Conservation (phyloP, 768 basidiomycete genomes). For the Epithele typhae region DNA sequence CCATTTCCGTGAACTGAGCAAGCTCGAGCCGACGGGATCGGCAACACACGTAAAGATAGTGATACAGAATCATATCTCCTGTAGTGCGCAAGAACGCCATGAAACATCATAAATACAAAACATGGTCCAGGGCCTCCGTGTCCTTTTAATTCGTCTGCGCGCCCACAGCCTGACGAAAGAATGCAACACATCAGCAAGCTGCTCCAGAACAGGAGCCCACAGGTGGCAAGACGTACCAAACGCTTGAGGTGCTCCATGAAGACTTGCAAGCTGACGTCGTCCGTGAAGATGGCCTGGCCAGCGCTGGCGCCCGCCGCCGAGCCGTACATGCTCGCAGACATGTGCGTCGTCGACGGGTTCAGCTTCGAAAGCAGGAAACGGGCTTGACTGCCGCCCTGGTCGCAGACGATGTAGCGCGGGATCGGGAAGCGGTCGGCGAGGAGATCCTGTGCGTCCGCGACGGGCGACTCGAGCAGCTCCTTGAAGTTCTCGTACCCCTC, state of each 20-base stretch:
- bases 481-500: constrained; percentile 99
- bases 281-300: constrained; percentile 96
- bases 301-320: constrained; percentile 56
- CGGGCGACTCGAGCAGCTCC: constrained; percentile 82
- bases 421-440: constrained; percentile 95
- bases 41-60: no score
- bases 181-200: neutral
- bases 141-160: constrained; percentile 54
- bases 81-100: no score
- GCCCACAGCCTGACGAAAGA: constrained; percentile 68
- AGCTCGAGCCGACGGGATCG: no score
- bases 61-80: no score
- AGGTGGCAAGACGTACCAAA: constrained; percentile 48
- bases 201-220: neutral
- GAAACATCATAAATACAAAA: constrained; percentile 12
- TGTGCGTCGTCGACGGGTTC: constrained; percentile 97
- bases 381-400: constrained; percentile 96
- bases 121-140: neutral
- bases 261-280: constrained; percentile 95
- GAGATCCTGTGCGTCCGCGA: constrained; percentile 89
- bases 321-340: constrained; percentile 91
- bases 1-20: no score
- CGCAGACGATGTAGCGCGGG: constrained; percentile 96
- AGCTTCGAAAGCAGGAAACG: constrained; percentile 96
- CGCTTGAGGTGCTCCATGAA: constrained; percentile 98